Conservation (phyloP, 495 filamentous ascomycete species). For the Eremomyces bilateralis region DNA sequence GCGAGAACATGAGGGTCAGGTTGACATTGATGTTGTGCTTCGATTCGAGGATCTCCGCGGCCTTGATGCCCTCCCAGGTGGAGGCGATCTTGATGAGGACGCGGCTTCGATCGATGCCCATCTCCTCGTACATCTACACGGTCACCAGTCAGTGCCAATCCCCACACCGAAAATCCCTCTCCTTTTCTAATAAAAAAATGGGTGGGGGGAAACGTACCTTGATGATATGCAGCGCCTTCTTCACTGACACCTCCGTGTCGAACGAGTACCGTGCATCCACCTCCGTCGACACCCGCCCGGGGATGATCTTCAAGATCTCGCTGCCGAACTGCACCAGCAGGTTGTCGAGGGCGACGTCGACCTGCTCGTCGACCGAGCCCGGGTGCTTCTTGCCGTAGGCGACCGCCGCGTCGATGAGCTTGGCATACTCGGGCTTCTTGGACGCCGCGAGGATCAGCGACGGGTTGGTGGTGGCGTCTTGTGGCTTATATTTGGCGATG, state of each 20-base stretch:
- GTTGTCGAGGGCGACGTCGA: constrained; percentile 37
- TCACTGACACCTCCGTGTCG: constrained; percentile 71
- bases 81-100: constrained; percentile 81
- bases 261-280: constrained; percentile 95
- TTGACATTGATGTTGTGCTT: constrained; percentile 94
- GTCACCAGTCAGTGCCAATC: neutral
- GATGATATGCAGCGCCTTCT: constrained; percentile 96
- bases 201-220: constrained; percentile 45
- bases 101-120: constrained; percentile 81
- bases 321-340: constrained; percentile 95
- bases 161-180: neutral
- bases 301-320: constrained; percentile 91
- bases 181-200: too few species aligned
- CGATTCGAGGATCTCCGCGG: constrained; percentile 78
- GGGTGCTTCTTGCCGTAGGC: constrained; percentile 56
- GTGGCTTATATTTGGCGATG: constrained; percentile 98
- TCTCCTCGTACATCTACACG: constrained; percentile 66
- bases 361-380: constrained; percentile 29
- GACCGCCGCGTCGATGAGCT: constrained; percentile 72
- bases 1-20: constrained; percentile 97
- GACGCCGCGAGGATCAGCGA: constrained; percentile 93
- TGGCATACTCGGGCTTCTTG: constrained; percentile 93
- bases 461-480: constrained; percentile 99
- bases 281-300: constrained; percentile 96
- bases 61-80: constrained; percentile 94